Evolutionary conservation across 139 green algal genomes (phyloP), one percentile per base, ranked within the genome.

Genomic region (Tetraselmis chui): DNA sequence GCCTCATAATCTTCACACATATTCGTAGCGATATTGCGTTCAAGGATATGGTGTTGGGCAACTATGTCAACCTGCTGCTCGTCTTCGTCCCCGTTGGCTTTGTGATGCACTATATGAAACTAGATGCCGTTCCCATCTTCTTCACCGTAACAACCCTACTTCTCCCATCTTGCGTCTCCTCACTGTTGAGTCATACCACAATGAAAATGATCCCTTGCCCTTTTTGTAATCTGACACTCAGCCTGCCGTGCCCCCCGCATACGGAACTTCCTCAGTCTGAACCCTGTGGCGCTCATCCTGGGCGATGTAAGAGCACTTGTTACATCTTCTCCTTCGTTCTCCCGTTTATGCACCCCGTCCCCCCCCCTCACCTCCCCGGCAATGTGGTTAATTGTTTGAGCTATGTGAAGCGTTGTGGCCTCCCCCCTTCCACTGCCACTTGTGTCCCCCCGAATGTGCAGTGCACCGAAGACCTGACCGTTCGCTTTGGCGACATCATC

Each of bases 251-350:
- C n/a, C 27, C 76, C 45, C 28, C 32, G 45, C 23, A 45, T 80
- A 25, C 85, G 93, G 85, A 97, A 97, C 89, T 95, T 97, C 78
- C 28, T 94, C 1, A 83, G 91, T 0, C 89, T 97, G 28, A 82
- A 97, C 18, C 94, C 94, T 0, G 86, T 97, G 32, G 94, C 94
- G 0, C 90, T 98, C 24, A 86, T 97, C 80, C 89, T 98, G 77
- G 94, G 94, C 0, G 92, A 97, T 83, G 83, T 97, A 67, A 5
- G 45, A 25, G 45, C 45, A n/a, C n/a, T n/a, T n/a, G n/a, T n/a
- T n/a, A n/a, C n/a, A n/a, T n/a, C n/a, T n/a, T n/a, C n/a, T n/a
- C n/a, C n/a, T n/a, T n/a, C n/a, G n/a, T n/a, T n/a, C n/a, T n/a
- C n/a, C n/a, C n/a, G n/a, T n/a, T n/a, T n/a, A n/a, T n/a, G n/a